phyloP scores from a whole-genome alignment of 345 rosid species.

The Syzygium oleosum region DNA sequence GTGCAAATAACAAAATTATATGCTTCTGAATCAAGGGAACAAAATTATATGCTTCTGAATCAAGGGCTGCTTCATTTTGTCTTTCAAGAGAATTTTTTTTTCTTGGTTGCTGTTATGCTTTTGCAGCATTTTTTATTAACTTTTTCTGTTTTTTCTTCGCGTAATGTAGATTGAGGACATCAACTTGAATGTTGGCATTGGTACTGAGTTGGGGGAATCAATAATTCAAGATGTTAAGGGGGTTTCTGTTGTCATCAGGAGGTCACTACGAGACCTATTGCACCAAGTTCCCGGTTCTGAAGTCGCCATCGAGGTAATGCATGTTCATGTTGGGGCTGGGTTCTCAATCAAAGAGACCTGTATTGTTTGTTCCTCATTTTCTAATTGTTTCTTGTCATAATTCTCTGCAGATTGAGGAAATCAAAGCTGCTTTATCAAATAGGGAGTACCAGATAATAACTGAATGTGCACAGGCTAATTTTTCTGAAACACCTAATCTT shows the following conservation, averaged over 20 bases:
- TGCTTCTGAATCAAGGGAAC: background rate
- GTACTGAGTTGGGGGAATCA: constrained; percentile 76
- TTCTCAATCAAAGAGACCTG: background rate
- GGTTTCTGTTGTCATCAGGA: constrained; percentile 63
- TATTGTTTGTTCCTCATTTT: background rate
- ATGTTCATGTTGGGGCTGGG: constrained; percentile 6
- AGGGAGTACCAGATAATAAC: constrained; percentile 84
- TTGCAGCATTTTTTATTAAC: background rate
- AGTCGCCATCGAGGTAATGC: constrained; percentile 58
- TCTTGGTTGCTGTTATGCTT: background rate
- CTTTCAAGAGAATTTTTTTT: background rate
- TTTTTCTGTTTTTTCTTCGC: background rate
- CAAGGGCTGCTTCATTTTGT: background rate
- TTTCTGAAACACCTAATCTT: constrained; percentile 64
- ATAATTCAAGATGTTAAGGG: constrained; percentile 90
- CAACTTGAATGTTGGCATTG: constrained; percentile 86
- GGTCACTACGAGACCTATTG: constrained; percentile 87
- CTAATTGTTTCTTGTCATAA: background rate
- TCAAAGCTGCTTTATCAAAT: constrained; percentile 74
- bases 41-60: background rate
- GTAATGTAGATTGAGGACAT: constrained; percentile 70
- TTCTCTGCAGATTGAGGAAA: constrained; percentile 60
- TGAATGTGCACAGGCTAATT: constrained; percentile 80
- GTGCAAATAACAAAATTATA: background rate
- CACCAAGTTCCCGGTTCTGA: constrained; percentile 77